Base-by-base conservation (phyloP, 2,329 filamentous ascomycete genomes). In the Calonectria crousiana region DNA sequence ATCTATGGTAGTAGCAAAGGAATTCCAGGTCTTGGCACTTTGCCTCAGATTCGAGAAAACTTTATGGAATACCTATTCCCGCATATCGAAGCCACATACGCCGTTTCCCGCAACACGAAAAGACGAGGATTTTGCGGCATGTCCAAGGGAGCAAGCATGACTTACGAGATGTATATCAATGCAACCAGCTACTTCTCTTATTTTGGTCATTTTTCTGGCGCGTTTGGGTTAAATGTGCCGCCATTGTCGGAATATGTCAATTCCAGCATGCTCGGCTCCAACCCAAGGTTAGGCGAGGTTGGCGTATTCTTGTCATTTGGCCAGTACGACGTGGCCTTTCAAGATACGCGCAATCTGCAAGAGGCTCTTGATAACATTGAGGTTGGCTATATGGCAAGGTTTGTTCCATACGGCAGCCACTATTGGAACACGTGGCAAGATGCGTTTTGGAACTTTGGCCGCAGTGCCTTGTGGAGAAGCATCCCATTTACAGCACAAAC, bases 161-260 rank as follows among this genome's bases (percentile, higher is more conserved):
- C 56, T 6, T 60, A 60, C 34, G 34, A 60, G 34, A 60, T 60
- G 56, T 60, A 60, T n/a, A 11, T 60, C 23, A 60, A 60, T n/a
- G 56, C 56, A 28, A 60, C 56, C 8, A 10, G 16, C 56, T 60
- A 60, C 6, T 60, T 60, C 34, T 60, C 56, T 2, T 60, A 60
- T 14, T 60, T 26, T 41, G 56, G 56, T 4, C 56, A 60, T 34
- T 60, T 60, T 34, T 60, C 56, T 13, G 56, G 56, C 34, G 56
- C 56, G 5, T 60, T 60, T 34, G 56, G 56, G 14, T 20, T 60
- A 13, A 60, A 23, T 20, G 34, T 60, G 14, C 56, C 56, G 4
- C 56, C 56, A 3, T 41, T 60, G 56, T 60, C 56, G 18, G 56
- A 62, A 14, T 62, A 62, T 62, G 56, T 62, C n/a, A 62, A 62